Base-by-base conservation (phyloP, 1,284 basidiomycete genomes). In the Macrocybe sp. region DNA sequence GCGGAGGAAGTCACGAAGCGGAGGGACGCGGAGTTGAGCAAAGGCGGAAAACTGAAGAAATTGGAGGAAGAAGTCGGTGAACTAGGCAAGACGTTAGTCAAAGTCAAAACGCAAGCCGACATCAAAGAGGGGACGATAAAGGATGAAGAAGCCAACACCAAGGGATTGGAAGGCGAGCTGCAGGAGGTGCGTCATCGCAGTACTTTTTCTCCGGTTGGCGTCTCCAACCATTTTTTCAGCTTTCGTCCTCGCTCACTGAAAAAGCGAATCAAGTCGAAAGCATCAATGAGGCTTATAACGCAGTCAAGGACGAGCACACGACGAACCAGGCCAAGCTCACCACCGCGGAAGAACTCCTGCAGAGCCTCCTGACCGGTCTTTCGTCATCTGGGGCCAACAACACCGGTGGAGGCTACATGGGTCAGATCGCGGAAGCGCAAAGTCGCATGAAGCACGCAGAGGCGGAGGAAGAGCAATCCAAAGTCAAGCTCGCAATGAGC, bases 281-380 rank as follows among this genome's bases (percentile, higher is more conserved):
- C 22, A 66, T 92, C 45, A 83, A 83, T 40, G 66, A 67, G 1
- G 73, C 78, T 0, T 88, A 89, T 65, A 79, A 83, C 51, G 71
- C 68, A 1, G 76, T 89, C 35, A 94, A 95, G 60, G 77, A 83
- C 4, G 79, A 81, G 41, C 85, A 95, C 61, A 81, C 81, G 39
- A 67, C 73, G 0, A 75, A 83, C 0, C 76, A 85, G 44, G 71
- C 76, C 3, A 79, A 84, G 28, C 76, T 97, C 4, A 67, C 76
- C 22, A 87, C 83, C 35, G 81, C 87, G 11, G 96, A 99, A 64
- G 92, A 95, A 61, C 85, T 99, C n/a, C 77, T 99, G 0, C 96
- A 98, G 65, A 94, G 92, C 0, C 80, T 99, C 7, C 77, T 96
- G 37, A 99, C 96, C 0, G 97, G 97, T 41, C 81, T 99, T 12